Percentiles rank a stretch among this genome's conserved stretches.
Evolutionary conservation across 371 early-diverging fungal species (phyloP).

Genomic region (Apophysomyces variabilis): DNA sequence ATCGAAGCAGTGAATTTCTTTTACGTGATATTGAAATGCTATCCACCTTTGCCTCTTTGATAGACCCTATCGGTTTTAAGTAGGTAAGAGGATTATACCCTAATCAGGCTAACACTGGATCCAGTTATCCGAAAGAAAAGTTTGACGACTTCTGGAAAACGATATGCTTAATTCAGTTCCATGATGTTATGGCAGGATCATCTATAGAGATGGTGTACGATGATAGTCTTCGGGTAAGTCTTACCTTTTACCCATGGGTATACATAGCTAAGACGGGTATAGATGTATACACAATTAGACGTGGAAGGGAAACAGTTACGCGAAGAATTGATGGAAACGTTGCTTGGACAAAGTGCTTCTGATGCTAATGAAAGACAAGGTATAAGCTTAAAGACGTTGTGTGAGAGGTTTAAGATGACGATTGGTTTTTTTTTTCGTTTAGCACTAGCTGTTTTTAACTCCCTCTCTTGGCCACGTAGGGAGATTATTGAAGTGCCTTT

Average conservation of each 20-base stretch:
- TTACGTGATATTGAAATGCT: constrained; percentile 83
- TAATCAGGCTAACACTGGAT: constrained; percentile 1
- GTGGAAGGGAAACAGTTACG: constrained; percentile 42
- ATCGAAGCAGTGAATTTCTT: constrained; percentile 81
- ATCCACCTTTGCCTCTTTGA: constrained; percentile 45
- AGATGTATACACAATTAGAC: constrained; percentile 52
- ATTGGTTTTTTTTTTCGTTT: background rate
- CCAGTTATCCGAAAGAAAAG: constrained; percentile 70
- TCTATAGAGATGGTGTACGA: constrained; percentile 87
- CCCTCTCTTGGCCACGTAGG: constrained; percentile 77
- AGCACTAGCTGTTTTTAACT: constrained; percentile 75
- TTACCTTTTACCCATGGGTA: background rate
- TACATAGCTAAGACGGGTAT: background rate
- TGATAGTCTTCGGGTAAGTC: constrained; percentile 63
- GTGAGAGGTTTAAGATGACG: background rate
- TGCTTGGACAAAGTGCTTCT: constrained; percentile 25
- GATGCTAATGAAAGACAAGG: constrained; percentile 23
- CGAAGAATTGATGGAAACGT: constrained; percentile 34
- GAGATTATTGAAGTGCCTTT: constrained; percentile 75
- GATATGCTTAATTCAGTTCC: constrained; percentile 75
- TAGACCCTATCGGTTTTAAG: constrained; percentile 29
- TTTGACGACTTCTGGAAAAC: constrained; percentile 84
- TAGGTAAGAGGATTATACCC: constrained; percentile 10
- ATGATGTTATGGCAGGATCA: constrained; percentile 92
- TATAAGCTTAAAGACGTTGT: background rate